phyloP scores from a whole-genome alignment of 169 alveolate species.

The Eimeria falciformis region DNA sequence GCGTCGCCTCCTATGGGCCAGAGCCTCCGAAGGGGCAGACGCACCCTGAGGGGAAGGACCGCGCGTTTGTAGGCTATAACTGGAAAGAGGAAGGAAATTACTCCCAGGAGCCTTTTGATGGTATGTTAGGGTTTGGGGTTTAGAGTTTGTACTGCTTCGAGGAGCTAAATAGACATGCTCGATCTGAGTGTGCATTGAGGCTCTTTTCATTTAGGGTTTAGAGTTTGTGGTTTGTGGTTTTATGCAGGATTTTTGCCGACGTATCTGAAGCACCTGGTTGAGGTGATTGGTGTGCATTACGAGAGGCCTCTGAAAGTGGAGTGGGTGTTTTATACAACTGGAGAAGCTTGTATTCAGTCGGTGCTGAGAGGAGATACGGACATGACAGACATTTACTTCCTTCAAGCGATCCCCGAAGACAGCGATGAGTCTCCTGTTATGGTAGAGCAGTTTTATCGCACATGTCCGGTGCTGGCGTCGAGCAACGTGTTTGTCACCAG shows the following conservation, averaged over 20 bases:
- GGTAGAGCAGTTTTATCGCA: slow-evolving; percentile 22
- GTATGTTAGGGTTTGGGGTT: slow-evolving; percentile 29
- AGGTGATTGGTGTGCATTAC: slow-evolving; percentile 11
- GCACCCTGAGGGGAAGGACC: neutral
- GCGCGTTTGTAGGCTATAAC: slow-evolving; percentile 28
- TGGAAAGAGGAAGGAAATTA: slow-evolving; percentile 68
- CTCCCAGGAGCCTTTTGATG: neutral
- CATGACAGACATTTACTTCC: slow-evolving; percentile 74
- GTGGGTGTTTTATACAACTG: slow-evolving; percentile 38
- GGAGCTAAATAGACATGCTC: too few species aligned
- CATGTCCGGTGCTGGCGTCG: slow-evolving; percentile 66
- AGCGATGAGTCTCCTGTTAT: slow-evolving; percentile 20
- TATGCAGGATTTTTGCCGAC: slow-evolving; percentile 60
- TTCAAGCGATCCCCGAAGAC: slow-evolving; percentile 66
- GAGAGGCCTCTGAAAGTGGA: slow-evolving; percentile 1
- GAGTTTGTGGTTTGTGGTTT: slow-evolving; percentile 17
- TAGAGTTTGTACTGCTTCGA: too few species aligned
- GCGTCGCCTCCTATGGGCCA: slow-evolving; percentile 47
- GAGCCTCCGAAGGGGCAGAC: neutral
- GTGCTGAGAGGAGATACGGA: slow-evolving; percentile 59
- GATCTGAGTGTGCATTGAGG: too few species aligned
- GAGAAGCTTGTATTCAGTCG: slow-evolving; percentile 16
- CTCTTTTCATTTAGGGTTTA: slow-evolving; percentile 45
- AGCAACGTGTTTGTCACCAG: slow-evolving; percentile 17
- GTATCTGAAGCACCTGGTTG: slow-evolving; percentile 38